Evolutionary conservation across 768 basidiomycete species (phyloP).

Genomic region (Heimioporus sp.): DNA sequence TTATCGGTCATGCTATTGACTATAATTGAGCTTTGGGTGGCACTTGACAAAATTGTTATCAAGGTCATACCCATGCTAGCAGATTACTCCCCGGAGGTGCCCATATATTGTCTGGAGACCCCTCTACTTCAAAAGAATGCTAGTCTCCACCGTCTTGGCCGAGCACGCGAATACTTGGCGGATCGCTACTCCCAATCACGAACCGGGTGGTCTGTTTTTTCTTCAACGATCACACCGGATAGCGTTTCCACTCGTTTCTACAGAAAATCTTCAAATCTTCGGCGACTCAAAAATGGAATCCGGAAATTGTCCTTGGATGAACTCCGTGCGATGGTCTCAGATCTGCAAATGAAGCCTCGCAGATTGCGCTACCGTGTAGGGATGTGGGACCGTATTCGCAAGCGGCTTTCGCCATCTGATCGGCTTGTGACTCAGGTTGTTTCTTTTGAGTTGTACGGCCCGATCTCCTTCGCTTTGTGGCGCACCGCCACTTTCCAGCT

Average conservation of each 20-base stretch:
- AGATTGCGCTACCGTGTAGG: conserved; percentile 24
- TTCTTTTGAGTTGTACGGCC: conserved; percentile 43
- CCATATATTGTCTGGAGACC: conserved; percentile 34
- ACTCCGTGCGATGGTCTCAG: conserved; percentile 19
- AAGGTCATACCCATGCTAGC: conserved; percentile 36
- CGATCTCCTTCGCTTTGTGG: conserved; percentile 39
- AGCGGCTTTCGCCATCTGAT: conserved; percentile 44
- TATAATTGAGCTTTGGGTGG: conserved; percentile 47
- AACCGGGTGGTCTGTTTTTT: conserved; percentile 34
- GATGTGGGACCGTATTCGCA: conserved; percentile 24
- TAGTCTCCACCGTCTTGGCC: conserved; percentile 27
- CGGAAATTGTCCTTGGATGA: conserved; percentile 21
- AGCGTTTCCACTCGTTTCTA: conserved; percentile 38
- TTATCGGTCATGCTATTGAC: conserved; percentile 42
- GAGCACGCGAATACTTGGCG: conserved; percentile 31
- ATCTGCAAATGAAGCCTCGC: conserved; percentile 17
- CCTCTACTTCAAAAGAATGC: conserved; percentile 38
- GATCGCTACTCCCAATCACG: conserved; percentile 21
- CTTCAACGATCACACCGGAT: conserved; percentile 5
- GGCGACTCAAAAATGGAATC: conserved; percentile 26
- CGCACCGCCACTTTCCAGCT: conserved; percentile 21
- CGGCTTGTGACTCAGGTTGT: conserved; percentile 18
- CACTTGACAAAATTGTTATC: conserved; percentile 39
- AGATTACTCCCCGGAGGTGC: conserved; percentile 47
- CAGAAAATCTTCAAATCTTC: conserved; percentile 10